Conservation (phyloP, 768 basidiomycete species). For the Tulasnella sp. region DNA sequence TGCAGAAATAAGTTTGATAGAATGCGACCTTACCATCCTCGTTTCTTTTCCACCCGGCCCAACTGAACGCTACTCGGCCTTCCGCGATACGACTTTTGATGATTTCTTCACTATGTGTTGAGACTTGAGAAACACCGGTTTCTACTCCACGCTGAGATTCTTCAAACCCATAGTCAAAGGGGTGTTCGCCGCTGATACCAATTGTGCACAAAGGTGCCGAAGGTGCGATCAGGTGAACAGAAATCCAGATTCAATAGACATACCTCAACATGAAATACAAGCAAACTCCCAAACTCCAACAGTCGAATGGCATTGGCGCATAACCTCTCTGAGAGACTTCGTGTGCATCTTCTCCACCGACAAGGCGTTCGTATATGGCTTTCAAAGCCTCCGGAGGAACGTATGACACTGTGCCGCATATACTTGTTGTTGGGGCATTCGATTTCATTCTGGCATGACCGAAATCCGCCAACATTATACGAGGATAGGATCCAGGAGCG, state of each 20-base stretch:
- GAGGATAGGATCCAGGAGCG: slow-evolving; percentile 72
- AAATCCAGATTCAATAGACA: slow-evolving; percentile 23
- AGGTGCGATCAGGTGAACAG: no score
- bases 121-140: slow-evolving; percentile 30
- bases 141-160: slow-evolving; percentile 11
- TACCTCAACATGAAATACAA: slow-evolving; percentile 76
- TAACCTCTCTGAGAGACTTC: neutral
- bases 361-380: slow-evolving; percentile 32
- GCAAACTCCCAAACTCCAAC: slow-evolving; percentile 76
- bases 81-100: slow-evolving; percentile 59
- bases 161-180: slow-evolving; percentile 50
- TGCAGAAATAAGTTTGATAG: slow-evolving; percentile 13
- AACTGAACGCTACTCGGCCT: slow-evolving; percentile 44
- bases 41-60: slow-evolving; percentile 41
- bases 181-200: slow-evolving; percentile 49
- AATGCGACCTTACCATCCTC: slow-evolving; percentile 38
- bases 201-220: neutral
- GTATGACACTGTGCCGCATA: slow-evolving; percentile 63
- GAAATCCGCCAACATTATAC: slow-evolving; percentile 75
- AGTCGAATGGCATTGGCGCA: slow-evolving; percentile 34
- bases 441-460: slow-evolving; percentile 69
- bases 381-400: slow-evolving; percentile 75
- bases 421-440: slow-evolving; percentile 58
- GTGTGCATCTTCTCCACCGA: neutral
- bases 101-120: slow-evolving; percentile 39